Evolutionary conservation across 306 rosid species (phyloP), one percentile per base, ranked within the genome.

Genomic region (Herpetospermum pedunculosum): DNA sequence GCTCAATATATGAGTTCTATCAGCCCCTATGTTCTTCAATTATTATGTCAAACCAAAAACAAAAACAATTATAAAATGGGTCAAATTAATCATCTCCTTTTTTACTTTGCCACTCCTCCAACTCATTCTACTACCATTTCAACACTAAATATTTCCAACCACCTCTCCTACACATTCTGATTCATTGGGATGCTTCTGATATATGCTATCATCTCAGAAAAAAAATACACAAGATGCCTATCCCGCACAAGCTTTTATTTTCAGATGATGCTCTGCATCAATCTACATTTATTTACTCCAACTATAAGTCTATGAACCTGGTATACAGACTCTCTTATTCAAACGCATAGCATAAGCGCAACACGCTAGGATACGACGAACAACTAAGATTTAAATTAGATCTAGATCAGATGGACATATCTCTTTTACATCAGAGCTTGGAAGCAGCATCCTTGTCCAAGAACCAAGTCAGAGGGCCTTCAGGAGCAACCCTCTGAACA

Each of bases 391-490:
- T 3, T 35, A 35, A 2, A 2, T 26, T 43, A 23, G n/a, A 38
- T 25, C 3, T 44, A 3, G 49, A 44, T 44, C 1, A 14, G 21
- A 41, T 29, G 16, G 12, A 16, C 48, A 67, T 60, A 23, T 5
- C 12, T 26, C 52, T 16, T 64, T 74, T 82, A 37, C 57, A 67
- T 85, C 88, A 90, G 83, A 90, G 87, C 88, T 87, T 90, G 3
- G 76, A 72, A 75, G 98, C 98, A 19, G 98, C 97, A 60, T 64
- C 88, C 74, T 87, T 83, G 86, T 93, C 98, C 62, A 93, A 71
- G 84, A 93, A 93, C 97, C 97, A 93, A 48, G 84, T 87, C 78
- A 89, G 68, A 81, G 84, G 87, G 13, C 82, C 96, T 77, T 88
- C 97, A 23, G 98, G 84, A 21, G 85, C 71, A 71, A 93, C 96